Evolutionary conservation across 371 early-diverging fungal genomes (phyloP), one percentile per base, ranked within the genome.

Genomic region (Smittium culicis): DNA sequence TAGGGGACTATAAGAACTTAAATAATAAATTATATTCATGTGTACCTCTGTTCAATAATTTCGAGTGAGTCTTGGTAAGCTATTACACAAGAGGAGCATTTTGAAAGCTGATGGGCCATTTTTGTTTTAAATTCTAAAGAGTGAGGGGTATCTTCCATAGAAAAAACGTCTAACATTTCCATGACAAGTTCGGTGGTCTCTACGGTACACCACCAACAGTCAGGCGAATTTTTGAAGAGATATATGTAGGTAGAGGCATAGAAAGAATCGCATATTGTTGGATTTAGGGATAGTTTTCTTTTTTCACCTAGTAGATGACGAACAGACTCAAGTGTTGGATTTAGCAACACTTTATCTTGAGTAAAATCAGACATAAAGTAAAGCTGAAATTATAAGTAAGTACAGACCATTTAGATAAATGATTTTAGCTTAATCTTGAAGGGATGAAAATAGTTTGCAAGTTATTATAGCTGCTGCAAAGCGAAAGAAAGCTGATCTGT

Each of bases 161-260:
- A 68, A 66, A 76, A 75, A 5, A 76, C 64, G 17, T 73, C 67
- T 31, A 76, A 63, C 76, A 75, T 76, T 55, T 73, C 77, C 17
- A 69, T 67, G 3, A 73, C 74, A 1, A 70, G 65, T 11, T 65
- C 65, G n/a, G 58, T 34, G 3, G 72, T 70, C 35, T 68, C 70
- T 0, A 56, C 57, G 17, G 57, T 59, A 66, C 77, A 76, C 71
- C 73, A 76, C 77, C 77, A 76, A 69, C 76, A 75, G 5, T 57
- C 57, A 20, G 57, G 57, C 5, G n/a, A 57, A 5, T 57, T 57
- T 57, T 57, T 25, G 25, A 57, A 27, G 5, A 57, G 57, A 57
- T n/a, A 57, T 57, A n/a, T 27, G 27, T n/a, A 57, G 3, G 57
- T 25, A 57, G n/a, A 3, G 25, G 57, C 14, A 57, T 57, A 57